Percentiles rank a stretch among this genome's conserved stretches.
phyloP scores from a whole-genome alignment of 2,329 filamentous ascomycete species.

The Penicillium concentricum region DNA sequence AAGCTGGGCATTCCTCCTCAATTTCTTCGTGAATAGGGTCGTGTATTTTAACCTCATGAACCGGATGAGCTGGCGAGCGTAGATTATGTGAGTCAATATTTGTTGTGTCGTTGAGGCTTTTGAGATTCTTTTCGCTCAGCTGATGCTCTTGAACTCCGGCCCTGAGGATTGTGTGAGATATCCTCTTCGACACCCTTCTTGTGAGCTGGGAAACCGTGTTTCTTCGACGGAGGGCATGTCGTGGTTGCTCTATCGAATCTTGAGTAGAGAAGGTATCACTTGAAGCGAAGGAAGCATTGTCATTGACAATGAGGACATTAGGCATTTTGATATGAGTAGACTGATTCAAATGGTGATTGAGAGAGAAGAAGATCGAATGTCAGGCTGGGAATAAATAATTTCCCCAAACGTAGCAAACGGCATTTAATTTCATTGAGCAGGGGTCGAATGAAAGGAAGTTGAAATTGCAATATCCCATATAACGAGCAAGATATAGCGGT shows the following conservation, averaged over 20 bases:
- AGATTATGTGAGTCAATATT: background rate
- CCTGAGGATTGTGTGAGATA: slow-evolving; percentile 9
- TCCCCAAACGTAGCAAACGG: background rate
- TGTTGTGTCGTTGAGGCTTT: background rate
- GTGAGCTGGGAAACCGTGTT: slow-evolving; percentile 14
- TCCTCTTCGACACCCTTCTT: slow-evolving; percentile 15
- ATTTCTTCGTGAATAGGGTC: slow-evolving; percentile 2
- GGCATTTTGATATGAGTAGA: slow-evolving; percentile 9
- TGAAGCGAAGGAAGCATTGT: slow-evolving; percentile 15
- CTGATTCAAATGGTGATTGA: background rate
- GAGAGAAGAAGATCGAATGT: background rate
- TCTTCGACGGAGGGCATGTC: slow-evolving; percentile 4
- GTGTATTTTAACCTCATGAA: background rate
- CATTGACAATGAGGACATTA: slow-evolving; percentile 8
- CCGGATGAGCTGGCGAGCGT: background rate
- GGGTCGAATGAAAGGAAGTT: background rate
- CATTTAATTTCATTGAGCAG: background rate
- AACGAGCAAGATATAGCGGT: background rate
- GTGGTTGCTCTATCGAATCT: slow-evolving; percentile 2
- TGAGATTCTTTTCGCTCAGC: slow-evolving; percentile 14
- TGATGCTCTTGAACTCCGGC: background rate
- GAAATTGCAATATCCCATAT: background rate
- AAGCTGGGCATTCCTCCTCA: background rate
- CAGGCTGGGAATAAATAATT: background rate
- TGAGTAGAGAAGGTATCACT: slow-evolving; percentile 6